These are phyloP conservation scores for Candida freyschussii DNA, from an alignment of 1,139 yeast species.

Conservation along the genomic window DNA sequence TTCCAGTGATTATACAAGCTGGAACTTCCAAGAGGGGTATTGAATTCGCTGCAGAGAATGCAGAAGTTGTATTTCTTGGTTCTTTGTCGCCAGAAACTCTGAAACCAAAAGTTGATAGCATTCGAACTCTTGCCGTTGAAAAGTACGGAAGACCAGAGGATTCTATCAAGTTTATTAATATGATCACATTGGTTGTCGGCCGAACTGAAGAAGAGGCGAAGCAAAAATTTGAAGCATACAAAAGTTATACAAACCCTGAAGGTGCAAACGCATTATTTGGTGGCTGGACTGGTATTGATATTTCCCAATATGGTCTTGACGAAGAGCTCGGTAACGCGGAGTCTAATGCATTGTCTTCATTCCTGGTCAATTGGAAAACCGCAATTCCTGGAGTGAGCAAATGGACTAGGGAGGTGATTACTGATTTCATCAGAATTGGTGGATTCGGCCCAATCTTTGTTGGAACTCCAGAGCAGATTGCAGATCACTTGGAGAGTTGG, in stretches of 20 bases:
- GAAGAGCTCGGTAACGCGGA: slow-evolving; percentile 4
- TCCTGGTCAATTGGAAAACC: slow-evolving; percentile 5
- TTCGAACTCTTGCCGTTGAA: slow-evolving; percentile 2
- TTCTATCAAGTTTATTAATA: slow-evolving; percentile 9
- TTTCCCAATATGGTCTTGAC: slow-evolving; percentile 9
- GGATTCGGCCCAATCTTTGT: slow-evolving; percentile 7
- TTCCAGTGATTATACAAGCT: slow-evolving; percentile 41
- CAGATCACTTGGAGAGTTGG: slow-evolving; percentile 7
- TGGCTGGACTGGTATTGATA: slow-evolving; percentile 10
- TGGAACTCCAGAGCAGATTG: slow-evolving; percentile 9
- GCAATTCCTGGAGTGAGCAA: slow-evolving; percentile 3
- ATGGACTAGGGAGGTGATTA: slow-evolving; percentile 3
- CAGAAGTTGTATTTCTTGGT: slow-evolving; percentile 6
- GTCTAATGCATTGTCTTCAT: slow-evolving; percentile 2
- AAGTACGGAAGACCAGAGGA: slow-evolving; percentile 9
- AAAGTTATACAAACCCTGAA: slow-evolving; percentile 8
- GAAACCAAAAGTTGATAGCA: slow-evolving; percentile 18
- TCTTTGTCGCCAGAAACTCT: slow-evolving; percentile 3
- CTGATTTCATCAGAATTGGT: slow-evolving; percentile 3
- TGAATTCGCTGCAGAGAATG: slow-evolving; percentile 7
- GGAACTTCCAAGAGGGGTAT: slow-evolving; percentile 24
- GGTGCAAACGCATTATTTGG: slow-evolving; percentile 11
- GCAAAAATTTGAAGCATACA: slow-evolving; percentile 9
- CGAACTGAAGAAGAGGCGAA: slow-evolving; percentile 12
- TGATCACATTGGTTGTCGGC: slow-evolving; percentile 9